These are phyloP conservation scores for Candida methanosorbosa DNA, from an alignment of 805 yeast genomes.

Conservation along the genomic window DNA sequence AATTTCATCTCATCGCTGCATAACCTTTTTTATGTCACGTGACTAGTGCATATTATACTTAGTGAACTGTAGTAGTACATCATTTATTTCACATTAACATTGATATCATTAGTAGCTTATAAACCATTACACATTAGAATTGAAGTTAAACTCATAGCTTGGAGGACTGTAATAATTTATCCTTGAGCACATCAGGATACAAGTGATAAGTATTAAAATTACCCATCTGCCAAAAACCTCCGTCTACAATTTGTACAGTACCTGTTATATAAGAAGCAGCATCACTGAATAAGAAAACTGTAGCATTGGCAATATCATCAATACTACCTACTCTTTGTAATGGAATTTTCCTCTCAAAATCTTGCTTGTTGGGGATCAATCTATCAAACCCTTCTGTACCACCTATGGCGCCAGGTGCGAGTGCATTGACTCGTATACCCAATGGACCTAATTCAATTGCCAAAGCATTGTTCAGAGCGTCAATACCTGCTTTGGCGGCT, in stretches of 20 bases:
- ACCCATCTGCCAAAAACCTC: constrained; percentile 84
- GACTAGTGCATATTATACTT: too few relatives aligned
- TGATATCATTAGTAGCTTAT: too few relatives aligned
- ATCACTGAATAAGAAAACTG: constrained; percentile 74
- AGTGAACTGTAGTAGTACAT: too few relatives aligned
- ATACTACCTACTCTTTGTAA: constrained; percentile 62
- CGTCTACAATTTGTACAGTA: constrained; percentile 75
- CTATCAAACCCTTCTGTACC: constrained; percentile 82
- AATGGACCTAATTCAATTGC: constrained; percentile 91
- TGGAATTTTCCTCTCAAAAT: constrained; percentile 44
- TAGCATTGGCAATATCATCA: constrained; percentile 78
- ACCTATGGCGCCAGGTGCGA: constrained; percentile 88
- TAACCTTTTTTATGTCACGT: too few relatives aligned
- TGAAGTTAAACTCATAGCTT: constrained; percentile 16
- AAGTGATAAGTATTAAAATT: constrained; percentile 19
- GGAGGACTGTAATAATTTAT: constrained; percentile 17
- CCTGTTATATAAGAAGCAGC: constrained; percentile 79
- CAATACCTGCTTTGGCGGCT: constrained; percentile 95
- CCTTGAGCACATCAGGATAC: constrained; percentile 35
- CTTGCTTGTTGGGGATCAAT: constrained; percentile 36
- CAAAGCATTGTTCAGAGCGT: constrained; percentile 72
- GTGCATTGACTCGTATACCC: constrained; percentile 74
- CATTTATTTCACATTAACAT: too few relatives aligned
- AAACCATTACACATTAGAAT: too few relatives aligned
- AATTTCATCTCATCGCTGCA: too few relatives aligned